These are phyloP conservation scores for Phytophthora boehmeriae DNA, from an alignment of 352 stramenopile species.

Conservation along the genomic window DNA sequence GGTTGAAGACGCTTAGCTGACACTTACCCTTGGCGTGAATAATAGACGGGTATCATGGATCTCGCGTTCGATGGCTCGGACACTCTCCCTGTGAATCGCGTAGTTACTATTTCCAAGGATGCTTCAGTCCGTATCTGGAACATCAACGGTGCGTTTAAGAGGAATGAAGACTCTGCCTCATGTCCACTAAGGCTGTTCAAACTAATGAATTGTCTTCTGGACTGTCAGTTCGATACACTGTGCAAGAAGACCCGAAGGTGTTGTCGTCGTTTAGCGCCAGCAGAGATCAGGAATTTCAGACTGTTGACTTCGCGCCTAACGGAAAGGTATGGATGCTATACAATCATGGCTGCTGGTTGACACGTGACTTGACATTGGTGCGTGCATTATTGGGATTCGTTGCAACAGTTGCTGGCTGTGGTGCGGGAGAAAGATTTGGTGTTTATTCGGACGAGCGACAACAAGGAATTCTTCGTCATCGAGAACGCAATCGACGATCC, in stretches of 20 bases:
- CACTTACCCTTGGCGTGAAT: slow-evolving; percentile 14
- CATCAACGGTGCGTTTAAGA: slow-evolving; percentile 66
- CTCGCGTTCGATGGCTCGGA: slow-evolving; percentile 81
- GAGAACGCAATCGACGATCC: slow-evolving; percentile 63
- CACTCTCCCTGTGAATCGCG: slow-evolving; percentile 65
- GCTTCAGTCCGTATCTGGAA: slow-evolving; percentile 78
- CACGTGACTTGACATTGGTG: neutral
- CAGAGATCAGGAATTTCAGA: slow-evolving; percentile 58
- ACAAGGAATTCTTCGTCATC: slow-evolving; percentile 55
- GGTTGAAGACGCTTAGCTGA: neutral
- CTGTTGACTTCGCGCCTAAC: slow-evolving; percentile 66
- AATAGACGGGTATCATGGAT: slow-evolving; percentile 75
- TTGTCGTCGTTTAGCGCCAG: slow-evolving; percentile 65
- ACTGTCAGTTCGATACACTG: slow-evolving; percentile 70
- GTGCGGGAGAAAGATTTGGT: slow-evolving; percentile 59
- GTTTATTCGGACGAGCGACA: slow-evolving; percentile 61
- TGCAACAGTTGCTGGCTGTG: slow-evolving; percentile 55
- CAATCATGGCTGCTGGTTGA: neutral
- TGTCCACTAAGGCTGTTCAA: neutral
- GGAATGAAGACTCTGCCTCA: slow-evolving; percentile 1
- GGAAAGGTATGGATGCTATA: slow-evolving; percentile 51
- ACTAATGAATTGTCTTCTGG: slow-evolving; percentile 1
- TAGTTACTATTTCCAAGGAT: slow-evolving; percentile 83
- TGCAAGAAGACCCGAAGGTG: slow-evolving; percentile 79
- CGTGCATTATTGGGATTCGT: neutral